Evolutionary conservation across 2,329 filamentous ascomycete species (phyloP).

Genomic region (Ustilaginoidea virens): DNA sequence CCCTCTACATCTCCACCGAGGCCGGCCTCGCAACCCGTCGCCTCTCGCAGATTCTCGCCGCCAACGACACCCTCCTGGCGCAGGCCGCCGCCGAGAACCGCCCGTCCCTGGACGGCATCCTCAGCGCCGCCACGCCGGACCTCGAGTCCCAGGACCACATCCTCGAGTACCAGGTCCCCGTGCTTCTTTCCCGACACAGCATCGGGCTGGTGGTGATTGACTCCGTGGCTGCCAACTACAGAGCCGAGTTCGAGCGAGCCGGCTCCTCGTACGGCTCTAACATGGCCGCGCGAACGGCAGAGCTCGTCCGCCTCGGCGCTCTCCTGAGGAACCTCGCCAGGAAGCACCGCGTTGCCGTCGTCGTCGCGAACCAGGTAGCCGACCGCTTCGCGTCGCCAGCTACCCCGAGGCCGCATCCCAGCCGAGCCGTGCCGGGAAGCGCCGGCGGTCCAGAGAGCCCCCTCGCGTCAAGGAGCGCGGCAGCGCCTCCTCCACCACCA

Average conservation of each 20-base stretch:
- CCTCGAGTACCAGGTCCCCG: conserved; percentile 78
- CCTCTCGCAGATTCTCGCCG: conserved; percentile 60
- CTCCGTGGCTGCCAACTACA: conserved; percentile 89
- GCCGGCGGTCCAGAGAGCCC: conserved; percentile 28
- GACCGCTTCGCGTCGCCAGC: conserved; percentile 51
- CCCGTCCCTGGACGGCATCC: conserved; percentile 59
- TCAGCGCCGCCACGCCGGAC: conserved; percentile 72
- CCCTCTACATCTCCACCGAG: conserved; percentile 91
- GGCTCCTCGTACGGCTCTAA: conserved; percentile 28
- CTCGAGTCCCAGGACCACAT: conserved; percentile 95
- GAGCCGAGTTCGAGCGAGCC: conserved; percentile 66
- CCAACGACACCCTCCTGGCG: conserved; percentile 43
- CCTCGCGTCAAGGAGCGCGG: conserved; percentile 29
- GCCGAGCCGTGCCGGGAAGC: not conserved
- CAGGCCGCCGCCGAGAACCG: conserved; percentile 12
- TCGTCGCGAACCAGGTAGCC: conserved; percentile 89
- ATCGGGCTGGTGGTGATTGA: conserved; percentile 78
- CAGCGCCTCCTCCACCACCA: conserved; percentile 22
- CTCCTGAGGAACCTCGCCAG: conserved; percentile 63
- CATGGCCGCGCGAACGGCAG: conserved; percentile 60
- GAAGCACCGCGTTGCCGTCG: conserved; percentile 61
- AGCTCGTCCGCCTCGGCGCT: conserved; percentile 63
- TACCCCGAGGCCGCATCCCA: not conserved
- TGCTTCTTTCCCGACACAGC: conserved; percentile 59
- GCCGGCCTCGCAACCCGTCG: conserved; percentile 68